These are phyloP conservation scores for Aspergillus jensenii DNA, from an alignment of 2,329 filamentous ascomycete genomes.

Conservation along the genomic window DNA sequence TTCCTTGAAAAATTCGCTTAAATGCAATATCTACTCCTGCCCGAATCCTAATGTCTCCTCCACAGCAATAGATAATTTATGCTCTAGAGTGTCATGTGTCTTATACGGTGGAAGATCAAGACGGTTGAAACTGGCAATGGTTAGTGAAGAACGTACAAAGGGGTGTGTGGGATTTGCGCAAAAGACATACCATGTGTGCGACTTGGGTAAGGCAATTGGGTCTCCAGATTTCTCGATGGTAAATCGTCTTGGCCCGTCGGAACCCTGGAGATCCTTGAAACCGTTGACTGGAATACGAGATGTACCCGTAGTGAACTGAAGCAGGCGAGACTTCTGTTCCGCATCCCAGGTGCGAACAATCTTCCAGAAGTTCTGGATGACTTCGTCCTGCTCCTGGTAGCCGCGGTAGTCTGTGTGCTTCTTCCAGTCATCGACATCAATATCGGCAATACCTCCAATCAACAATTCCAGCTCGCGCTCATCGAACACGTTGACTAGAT, in stretches of 20 bases:
- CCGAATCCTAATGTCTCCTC: conserved; percentile 99
- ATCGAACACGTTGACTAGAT: conserved; percentile 97
- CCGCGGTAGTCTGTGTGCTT: conserved; percentile 99
- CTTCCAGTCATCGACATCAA: conserved; percentile 99
- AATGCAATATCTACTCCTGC: conserved; percentile 69
- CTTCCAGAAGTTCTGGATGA: conserved; percentile 99
- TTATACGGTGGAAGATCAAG: conserved; percentile 95
- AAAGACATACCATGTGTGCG: conserved; percentile 84
- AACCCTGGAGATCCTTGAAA: conserved; percentile 98
- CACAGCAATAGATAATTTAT: conserved; percentile 93
- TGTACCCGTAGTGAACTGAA: conserved; percentile 97
- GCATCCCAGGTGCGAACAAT: conserved; percentile 92
- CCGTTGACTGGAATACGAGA: conserved; percentile 98
- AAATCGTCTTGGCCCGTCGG: conserved; percentile 90
- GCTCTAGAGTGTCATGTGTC: conserved; percentile 75
- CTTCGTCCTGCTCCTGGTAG: conserved; percentile 96
- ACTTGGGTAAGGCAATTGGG: conserved; percentile 85
- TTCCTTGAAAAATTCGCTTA: conserved; percentile 1
- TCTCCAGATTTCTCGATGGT: conserved; percentile 98
- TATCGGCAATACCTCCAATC: conserved; percentile 99
- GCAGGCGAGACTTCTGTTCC: conserved; percentile 91
- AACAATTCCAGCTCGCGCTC: conserved; percentile 94
- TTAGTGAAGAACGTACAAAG: not conserved
- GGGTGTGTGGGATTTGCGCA: not conserved
- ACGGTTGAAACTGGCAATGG: conserved; percentile 77